These are phyloP conservation scores for Bombardia bombarda DNA, from an alignment of 495 filamentous ascomycete genomes.

Conservation along the genomic window DNA sequence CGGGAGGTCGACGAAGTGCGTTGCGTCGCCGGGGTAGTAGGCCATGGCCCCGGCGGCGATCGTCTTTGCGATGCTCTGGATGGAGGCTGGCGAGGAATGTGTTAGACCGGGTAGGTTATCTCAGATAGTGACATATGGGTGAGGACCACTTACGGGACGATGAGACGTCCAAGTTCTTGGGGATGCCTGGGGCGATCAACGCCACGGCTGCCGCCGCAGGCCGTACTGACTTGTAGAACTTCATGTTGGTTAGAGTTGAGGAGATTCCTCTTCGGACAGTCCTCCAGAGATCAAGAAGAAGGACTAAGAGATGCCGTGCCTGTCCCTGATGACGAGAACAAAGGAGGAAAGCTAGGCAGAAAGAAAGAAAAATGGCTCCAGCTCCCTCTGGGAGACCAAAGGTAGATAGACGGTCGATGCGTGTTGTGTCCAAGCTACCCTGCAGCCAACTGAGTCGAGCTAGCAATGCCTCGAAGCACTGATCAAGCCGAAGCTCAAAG, in stretches of 20 bases:
- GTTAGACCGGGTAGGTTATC: not conserved
- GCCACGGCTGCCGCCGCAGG: slow-evolving; percentile 20
- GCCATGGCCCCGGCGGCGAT: slow-evolving; percentile 46
- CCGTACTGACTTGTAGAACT: slow-evolving; percentile 24
- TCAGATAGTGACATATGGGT: not conserved
- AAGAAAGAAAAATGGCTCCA: not conserved
- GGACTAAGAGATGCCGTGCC: too few relatives aligned
- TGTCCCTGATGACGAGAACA: too few relatives aligned
- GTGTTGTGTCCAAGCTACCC: too few relatives aligned
- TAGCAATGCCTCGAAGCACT: too few relatives aligned
- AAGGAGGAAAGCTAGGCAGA: not conserved
- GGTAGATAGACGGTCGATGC: too few relatives aligned
- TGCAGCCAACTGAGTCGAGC: too few relatives aligned
- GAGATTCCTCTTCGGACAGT: too few relatives aligned
- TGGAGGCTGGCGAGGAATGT: slow-evolving; percentile 29
- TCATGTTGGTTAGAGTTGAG: slow-evolving; percentile 11
- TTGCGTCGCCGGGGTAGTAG: slow-evolving; percentile 57
- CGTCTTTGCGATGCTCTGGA: slow-evolving; percentile 39
- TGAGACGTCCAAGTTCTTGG: slow-evolving; percentile 36
- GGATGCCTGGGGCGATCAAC: slow-evolving; percentile 21
- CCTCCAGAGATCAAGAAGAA: not conserved
- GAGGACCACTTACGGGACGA: slow-evolving; percentile 30
- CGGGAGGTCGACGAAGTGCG: slow-evolving; percentile 56
- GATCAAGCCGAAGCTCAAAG: too few relatives aligned
- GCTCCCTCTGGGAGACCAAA: not conserved